Evolutionary conservation across 2,329 filamentous ascomycete species (phyloP).

Genomic region (Cyclaneusma minus): DNA sequence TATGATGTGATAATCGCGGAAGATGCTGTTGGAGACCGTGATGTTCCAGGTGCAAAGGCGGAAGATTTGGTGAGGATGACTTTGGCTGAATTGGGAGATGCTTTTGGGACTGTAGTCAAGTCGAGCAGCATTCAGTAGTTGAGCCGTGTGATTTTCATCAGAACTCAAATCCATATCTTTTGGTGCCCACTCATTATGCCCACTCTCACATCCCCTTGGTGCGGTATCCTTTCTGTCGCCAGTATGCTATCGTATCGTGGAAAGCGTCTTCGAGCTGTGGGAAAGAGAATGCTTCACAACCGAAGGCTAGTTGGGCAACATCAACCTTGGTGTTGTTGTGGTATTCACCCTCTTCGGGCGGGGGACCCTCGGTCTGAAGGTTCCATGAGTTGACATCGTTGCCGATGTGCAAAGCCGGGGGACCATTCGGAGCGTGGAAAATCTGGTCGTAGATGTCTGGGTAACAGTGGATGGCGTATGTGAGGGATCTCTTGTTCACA

Average conservation of each 20-base stretch:
- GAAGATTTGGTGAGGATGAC: slow-evolving; percentile 33
- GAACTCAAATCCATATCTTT: too few relatives aligned
- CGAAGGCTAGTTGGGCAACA: too few relatives aligned
- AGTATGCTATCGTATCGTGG: slow-evolving; percentile 18
- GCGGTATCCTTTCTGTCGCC: slow-evolving; percentile 9
- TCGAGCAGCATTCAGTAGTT: slow-evolving; percentile 15
- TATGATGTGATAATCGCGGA: slow-evolving; percentile 46
- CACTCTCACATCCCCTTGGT: too few relatives aligned
- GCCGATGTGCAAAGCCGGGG: slow-evolving; percentile 14
- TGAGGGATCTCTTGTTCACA: slow-evolving; percentile 12
- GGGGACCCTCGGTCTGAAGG: too few relatives aligned
- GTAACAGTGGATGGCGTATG: slow-evolving; percentile 21
- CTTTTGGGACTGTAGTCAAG: slow-evolving; percentile 41
- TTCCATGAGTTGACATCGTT: too few relatives aligned
- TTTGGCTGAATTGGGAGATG: slow-evolving; percentile 45
- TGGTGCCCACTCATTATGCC: too few relatives aligned
- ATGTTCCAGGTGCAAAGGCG: slow-evolving; percentile 46
- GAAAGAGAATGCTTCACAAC: slow-evolving; percentile 13
- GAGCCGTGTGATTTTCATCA: too few relatives aligned
- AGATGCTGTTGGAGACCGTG: slow-evolving; percentile 49
- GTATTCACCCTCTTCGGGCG: too few relatives aligned
- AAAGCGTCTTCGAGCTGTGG: slow-evolving; percentile 17
- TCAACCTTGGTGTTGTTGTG: too few relatives aligned
- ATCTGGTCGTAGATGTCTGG: slow-evolving; percentile 14
- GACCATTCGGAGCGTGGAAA: slow-evolving; percentile 5